phyloP scores from a whole-genome alignment of 2,329 filamentous ascomycete species.

The Fusarium piperis region DNA sequence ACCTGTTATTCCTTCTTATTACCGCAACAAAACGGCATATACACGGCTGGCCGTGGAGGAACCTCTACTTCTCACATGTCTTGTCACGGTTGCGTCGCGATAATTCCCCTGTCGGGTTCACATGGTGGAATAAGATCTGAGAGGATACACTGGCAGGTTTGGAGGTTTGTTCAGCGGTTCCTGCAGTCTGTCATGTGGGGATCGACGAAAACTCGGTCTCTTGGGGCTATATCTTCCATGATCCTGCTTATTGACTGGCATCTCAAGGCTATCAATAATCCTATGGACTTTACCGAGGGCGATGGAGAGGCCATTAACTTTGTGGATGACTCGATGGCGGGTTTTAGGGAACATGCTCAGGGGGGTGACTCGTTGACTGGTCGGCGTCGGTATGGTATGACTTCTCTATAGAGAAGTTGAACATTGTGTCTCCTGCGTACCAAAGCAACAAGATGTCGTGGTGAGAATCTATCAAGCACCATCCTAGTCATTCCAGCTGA shows the following conservation, averaged over 20 bases:
- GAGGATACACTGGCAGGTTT: constrained; percentile 28
- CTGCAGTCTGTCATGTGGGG: constrained; percentile 28
- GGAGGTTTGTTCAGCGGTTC: constrained; percentile 16
- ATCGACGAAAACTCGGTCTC: constrained; percentile 12
- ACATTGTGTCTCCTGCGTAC: constrained; percentile 28
- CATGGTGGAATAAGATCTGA: constrained; percentile 23
- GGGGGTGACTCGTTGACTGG: constrained; percentile 6
- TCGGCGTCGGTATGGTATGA: constrained; percentile 22
- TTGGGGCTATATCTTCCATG: constrained; percentile 21
- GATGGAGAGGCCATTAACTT: constrained; percentile 15
- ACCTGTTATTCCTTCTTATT: constrained; percentile 16
- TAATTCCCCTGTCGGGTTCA: constrained; percentile 3
- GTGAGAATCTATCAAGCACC: too few relatives aligned
- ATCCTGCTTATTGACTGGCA: constrained; percentile 27
- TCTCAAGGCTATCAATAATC: constrained; percentile 29
- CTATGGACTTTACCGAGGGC: constrained; percentile 26
- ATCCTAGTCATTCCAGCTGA: neutral
- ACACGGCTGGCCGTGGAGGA: constrained; percentile 10
- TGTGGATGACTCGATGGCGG: neutral
- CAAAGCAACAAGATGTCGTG: constrained; percentile 33
- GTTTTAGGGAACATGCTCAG: neutral
- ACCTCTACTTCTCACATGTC: constrained; percentile 14
- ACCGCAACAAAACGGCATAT: constrained; percentile 3
- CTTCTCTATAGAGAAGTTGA: constrained; percentile 29
- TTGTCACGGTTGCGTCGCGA: constrained; percentile 21